A percentile compares a stretch with the other conserved stretches of the same genome.
phyloP scores from a whole-genome alignment of 2,329 filamentous ascomycete species.

The Monosporascus sp. region DNA sequence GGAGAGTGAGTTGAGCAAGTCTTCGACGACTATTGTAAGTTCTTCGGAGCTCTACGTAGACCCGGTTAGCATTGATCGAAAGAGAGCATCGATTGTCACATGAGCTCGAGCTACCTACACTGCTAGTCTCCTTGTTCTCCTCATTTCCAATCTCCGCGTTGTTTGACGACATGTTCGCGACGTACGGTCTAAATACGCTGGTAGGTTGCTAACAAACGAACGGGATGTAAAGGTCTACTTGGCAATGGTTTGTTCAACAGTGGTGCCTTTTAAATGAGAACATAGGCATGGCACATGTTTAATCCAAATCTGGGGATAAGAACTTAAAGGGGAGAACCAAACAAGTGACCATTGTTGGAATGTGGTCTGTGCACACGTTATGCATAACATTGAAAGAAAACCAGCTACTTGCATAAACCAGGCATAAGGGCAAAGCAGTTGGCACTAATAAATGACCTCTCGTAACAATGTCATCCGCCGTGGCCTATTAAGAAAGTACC shows the following conservation, averaged over 20 bases:
- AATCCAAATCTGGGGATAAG: background rate
- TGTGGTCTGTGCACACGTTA: too few species aligned
- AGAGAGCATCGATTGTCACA: background rate
- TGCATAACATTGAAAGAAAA: too few species aligned
- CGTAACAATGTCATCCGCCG: too few species aligned
- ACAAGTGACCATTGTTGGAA: background rate
- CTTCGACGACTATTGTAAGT: conserved; percentile 75
- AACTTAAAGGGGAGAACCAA: background rate
- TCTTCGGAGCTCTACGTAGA: conserved; percentile 44
- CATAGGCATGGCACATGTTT: background rate
- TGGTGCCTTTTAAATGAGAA: background rate
- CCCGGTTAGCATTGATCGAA: conserved; percentile 1
- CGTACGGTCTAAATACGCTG: background rate
- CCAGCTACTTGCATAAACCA: too few species aligned
- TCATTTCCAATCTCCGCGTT: conserved; percentile 12
- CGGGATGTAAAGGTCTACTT: too few species aligned
- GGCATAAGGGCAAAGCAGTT: too few species aligned
- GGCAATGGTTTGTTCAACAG: background rate
- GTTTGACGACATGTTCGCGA: conserved; percentile 21
- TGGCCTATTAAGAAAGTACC: too few species aligned
- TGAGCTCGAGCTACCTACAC: conserved; percentile 5
- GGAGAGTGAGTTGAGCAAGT: conserved; percentile 76
- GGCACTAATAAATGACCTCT: too few species aligned
- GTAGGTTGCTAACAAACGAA: background rate
- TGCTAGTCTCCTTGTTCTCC: conserved; percentile 9